Conservation (phyloP, 768 basidiomycete species). For the Hirschioporus abietinus region DNA sequence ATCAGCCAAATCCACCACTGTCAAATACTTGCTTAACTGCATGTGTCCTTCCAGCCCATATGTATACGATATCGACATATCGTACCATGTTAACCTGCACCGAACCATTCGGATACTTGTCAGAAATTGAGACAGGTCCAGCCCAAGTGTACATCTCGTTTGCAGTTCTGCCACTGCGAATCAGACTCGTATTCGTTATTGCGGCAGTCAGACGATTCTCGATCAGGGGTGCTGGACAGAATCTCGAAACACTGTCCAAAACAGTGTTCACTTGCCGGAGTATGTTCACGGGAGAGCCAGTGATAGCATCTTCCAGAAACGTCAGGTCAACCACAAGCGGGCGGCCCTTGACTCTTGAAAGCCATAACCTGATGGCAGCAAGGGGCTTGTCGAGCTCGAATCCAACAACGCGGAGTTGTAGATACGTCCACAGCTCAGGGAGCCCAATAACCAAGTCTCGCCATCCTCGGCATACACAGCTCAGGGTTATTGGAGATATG, state of each 20-base stretch:
- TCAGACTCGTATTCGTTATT: neutral
- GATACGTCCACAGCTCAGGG: neutral
- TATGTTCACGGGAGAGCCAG: neutral
- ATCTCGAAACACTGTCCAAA: neutral
- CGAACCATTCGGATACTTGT: neutral
- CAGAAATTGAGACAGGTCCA: neutral
- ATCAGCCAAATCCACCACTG: neutral
- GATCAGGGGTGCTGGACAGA: neutral
- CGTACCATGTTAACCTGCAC: neutral
- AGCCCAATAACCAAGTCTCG: neutral
- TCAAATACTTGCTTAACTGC: neutral
- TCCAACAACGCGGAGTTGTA: neutral
- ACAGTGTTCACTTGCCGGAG: neutral
- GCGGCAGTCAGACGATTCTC: neutral
- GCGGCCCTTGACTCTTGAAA: neutral
- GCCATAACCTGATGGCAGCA: neutral
- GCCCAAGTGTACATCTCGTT: neutral
- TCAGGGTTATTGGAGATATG: neutral
- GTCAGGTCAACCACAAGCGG: neutral
- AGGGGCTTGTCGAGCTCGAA: neutral
- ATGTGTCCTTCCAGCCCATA: neutral
- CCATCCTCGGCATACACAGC: neutral
- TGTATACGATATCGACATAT: neutral
- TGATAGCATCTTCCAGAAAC: neutral
- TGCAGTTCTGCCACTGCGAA: neutral